Conservation (phyloP, 768 basidiomycete species). For the Antrodiella citrinella region DNA sequence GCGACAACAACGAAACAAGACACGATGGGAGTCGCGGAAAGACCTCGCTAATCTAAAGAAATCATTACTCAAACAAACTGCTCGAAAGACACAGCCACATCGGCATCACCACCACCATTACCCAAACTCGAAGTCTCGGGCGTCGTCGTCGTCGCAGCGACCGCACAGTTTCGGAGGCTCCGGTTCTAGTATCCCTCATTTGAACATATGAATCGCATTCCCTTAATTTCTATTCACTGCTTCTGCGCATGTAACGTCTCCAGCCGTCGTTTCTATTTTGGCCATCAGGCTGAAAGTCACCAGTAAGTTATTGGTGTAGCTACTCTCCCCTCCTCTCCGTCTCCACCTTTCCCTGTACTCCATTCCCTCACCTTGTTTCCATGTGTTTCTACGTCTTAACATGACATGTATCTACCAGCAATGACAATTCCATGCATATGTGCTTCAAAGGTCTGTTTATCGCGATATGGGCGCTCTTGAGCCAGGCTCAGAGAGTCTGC, state of each 20-base stretch:
- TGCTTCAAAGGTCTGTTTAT: too few species aligned
- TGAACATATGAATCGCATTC: background rate
- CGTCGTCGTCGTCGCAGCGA: slow-evolving; percentile 47
- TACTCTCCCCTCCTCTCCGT: background rate
- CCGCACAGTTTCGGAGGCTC: slow-evolving; percentile 6
- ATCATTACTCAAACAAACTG: slow-evolving; percentile 17
- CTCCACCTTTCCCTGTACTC: background rate
- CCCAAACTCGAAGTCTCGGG: slow-evolving; percentile 56
- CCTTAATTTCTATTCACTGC: background rate
- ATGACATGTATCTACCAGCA: background rate
- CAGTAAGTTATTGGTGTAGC: background rate
- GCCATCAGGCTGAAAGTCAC: background rate
- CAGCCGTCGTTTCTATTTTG: background rate
- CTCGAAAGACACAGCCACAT: slow-evolving; percentile 34
- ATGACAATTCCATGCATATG: background rate
- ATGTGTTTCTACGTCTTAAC: background rate
- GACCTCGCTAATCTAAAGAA: background rate
- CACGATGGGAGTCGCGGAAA: slow-evolving; percentile 14
- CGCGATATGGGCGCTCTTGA: too few species aligned
- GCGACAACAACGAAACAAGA: background rate
- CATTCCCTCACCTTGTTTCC: background rate
- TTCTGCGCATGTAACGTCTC: background rate
- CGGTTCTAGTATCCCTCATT: background rate
- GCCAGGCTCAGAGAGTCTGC: too few species aligned
- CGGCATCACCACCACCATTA: slow-evolving; percentile 52